Base-by-base conservation (phyloP, 805 yeast species). In the Zygosaccharomyces rouxii region DNA sequence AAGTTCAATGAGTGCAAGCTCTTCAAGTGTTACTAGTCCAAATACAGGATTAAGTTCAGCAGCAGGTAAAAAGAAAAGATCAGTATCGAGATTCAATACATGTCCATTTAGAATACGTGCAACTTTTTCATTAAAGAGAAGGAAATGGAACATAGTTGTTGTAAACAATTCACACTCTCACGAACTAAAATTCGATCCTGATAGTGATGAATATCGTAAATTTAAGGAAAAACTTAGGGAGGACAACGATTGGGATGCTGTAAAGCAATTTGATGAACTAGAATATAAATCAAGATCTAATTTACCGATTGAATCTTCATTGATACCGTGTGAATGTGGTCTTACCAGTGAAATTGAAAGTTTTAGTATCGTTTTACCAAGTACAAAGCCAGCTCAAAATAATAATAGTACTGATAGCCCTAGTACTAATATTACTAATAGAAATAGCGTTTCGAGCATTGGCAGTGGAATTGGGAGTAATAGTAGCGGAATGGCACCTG, bases 21-120 rank as follows among this genome's bases (percentile, higher is more conserved):
- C 37, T 23, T 38, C 46, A 18, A 42, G 26, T 18, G 44, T 44
- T 13, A 44, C 29, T 31, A 42, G 46, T 14, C 26, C 31, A 30
- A 26, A 11, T 48, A 42, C 14, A 16, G 25, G 40, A n/a, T 9
- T 28, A 5, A 39, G 23, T 13, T 25, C 30, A 2, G 22, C 25
- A 28, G 42, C 26, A 4, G 45, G 33, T 45, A 63, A 57, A 51
- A 63, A 62, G 48, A 63, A 63, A 47, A 54, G 70, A 39, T 49
- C 60, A 2, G 68, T 64, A 2, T 63, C 70, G 16, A 57, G 66
- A 47, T 66, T 61, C 46, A 68, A 68, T 11, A 70, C 72, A 19
- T 83, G 88, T 58, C 87, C 87, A 2, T 83, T 83, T 58, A 71
- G 84, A 60, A 73, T 83, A 38, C 64, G 89, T 47, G 87, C 87